A percentile compares a stretch with the other conserved stretches of the same genome.
phyloP scores from a whole-genome alignment of 768 basidiomycete genomes.

The Termitomyces sp. region DNA sequence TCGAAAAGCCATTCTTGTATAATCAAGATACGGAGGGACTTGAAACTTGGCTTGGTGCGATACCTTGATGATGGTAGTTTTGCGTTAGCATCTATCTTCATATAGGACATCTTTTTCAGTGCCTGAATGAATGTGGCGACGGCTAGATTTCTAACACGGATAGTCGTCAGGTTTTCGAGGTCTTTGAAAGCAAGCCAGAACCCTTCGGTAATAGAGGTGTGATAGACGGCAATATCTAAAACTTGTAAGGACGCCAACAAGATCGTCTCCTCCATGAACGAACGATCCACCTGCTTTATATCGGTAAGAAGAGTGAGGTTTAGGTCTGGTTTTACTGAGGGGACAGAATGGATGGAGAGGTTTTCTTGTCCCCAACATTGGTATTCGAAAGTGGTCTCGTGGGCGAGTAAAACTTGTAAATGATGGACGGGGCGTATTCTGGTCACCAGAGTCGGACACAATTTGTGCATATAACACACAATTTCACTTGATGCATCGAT shows the following conservation, averaged over 20 bases:
- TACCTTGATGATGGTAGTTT: neutral
- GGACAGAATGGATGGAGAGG: neutral
- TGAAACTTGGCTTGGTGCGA: neutral
- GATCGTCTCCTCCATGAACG: neutral
- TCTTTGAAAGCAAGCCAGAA: neutral
- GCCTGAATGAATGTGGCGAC: neutral
- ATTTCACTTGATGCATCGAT: neutral
- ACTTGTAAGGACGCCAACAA: neutral
- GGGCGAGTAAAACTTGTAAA: neutral
- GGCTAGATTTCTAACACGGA: neutral
- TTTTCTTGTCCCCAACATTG: too few relatives aligned
- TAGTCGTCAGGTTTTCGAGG: neutral
- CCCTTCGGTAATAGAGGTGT: neutral
- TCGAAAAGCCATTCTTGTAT: neutral
- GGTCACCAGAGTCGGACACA: neutral
- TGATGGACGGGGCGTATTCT: neutral
- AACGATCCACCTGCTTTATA: neutral
- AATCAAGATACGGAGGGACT: neutral
- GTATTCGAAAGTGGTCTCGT: neutral
- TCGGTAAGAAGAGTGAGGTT: neutral
- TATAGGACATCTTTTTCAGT: neutral
- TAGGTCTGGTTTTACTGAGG: neutral
- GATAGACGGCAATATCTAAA: neutral
- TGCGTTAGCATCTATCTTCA: neutral
- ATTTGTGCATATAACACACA: neutral